phyloP scores from a whole-genome alignment of 2,329 filamentous ascomycete genomes.

The Trichoderma aggressivum region DNA sequence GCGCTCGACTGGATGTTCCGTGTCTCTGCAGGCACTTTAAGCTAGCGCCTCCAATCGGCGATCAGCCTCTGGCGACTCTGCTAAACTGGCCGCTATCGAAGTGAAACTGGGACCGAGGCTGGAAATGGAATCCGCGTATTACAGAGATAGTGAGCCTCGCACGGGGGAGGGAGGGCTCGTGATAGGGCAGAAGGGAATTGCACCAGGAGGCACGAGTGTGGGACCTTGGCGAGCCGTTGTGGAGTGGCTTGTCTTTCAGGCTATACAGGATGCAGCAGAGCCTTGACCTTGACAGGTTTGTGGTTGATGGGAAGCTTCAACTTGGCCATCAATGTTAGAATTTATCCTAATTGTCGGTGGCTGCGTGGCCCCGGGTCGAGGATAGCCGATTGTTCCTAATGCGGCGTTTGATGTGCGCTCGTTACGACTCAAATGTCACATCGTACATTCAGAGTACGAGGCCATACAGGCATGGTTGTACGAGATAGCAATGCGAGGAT shows the following conservation, averaged over 20 bases:
- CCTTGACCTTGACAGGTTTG: not conserved
- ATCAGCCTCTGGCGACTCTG: not conserved
- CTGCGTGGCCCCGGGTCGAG: not conserved
- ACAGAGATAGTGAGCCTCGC: not conserved
- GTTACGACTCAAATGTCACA: not conserved
- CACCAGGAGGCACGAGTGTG: not conserved
- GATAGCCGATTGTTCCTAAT: not conserved
- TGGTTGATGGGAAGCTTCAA: not conserved
- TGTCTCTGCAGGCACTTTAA: constrained; percentile 14
- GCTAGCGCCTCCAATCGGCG: constrained; percentile 10
- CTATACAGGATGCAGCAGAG: not conserved
- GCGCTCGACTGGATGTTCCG: constrained; percentile 7
- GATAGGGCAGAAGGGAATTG: not conserved
- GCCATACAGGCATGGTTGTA: not conserved
- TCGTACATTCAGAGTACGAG: not conserved
- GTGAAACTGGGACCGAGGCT: not conserved
- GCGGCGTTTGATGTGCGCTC: not conserved
- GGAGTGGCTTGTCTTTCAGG: not conserved
- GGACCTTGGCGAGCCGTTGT: not conserved
- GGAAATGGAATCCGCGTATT: not conserved
- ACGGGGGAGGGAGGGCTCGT: not conserved
- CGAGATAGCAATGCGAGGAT: not conserved
- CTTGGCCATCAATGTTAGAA: not conserved
- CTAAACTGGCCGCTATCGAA: not conserved
- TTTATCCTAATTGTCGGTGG: constrained; percentile 3